These are phyloP conservation scores for Penicillium sp. DNA, from an alignment of 2,329 filamentous ascomycete genomes.

Conservation along the genomic window DNA sequence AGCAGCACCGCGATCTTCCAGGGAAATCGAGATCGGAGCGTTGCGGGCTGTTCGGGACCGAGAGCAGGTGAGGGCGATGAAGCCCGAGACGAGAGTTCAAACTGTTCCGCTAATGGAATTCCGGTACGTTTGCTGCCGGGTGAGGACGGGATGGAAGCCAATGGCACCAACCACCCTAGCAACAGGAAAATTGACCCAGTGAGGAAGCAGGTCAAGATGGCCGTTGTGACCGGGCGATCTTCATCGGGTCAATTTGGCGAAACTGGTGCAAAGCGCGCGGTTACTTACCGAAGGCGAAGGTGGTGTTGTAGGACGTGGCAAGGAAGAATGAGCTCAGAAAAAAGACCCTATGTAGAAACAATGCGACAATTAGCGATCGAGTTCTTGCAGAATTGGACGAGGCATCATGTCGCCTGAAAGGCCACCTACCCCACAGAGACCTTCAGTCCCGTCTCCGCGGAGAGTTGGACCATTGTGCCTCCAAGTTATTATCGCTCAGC, in stretches of 20 bases:
- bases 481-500: conserved; percentile 9
- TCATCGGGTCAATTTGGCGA: background rate
- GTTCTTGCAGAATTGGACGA: background rate
- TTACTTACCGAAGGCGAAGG: conserved; percentile 37
- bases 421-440: conserved; percentile 30
- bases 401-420: conserved; percentile 1
- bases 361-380: conserved; percentile 17
- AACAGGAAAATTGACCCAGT: conserved; percentile 37
- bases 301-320: conserved; percentile 32
- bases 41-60: conserved; percentile 4
- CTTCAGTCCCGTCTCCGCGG: conserved; percentile 29
- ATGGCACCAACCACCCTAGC: conserved; percentile 31
- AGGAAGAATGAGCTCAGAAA: conserved; percentile 35
- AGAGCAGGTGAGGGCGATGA: conserved; percentile 9
- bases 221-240: conserved; percentile 46
- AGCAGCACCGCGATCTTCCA: conserved; percentile 15
- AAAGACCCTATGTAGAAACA: conserved; percentile 24
- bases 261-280: too few relatives aligned
- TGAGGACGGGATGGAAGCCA: conserved; percentile 20
- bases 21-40: conserved; percentile 7
- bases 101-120: conserved; percentile 27
- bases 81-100: conserved; percentile 20
- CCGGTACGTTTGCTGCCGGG: conserved; percentile 24
- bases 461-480: conserved; percentile 26
- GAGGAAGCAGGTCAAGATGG: conserved; percentile 39